A percentile compares a stretch with the other conserved stretches of the same genome.
Conservation (phyloP, 805 yeast species). For the Sugiyamaella smithiae region DNA sequence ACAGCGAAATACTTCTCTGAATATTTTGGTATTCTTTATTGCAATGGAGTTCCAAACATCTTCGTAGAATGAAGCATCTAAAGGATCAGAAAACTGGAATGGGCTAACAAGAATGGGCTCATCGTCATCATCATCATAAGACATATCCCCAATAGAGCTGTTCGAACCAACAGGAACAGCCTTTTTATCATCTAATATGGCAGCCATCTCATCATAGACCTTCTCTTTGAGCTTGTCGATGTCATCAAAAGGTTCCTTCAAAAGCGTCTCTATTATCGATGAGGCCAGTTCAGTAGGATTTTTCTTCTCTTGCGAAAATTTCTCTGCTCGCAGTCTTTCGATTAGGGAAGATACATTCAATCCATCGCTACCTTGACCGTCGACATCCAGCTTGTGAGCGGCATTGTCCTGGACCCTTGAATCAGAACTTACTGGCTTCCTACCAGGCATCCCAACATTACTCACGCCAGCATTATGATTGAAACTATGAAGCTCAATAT, state of each 20-base stretch:
- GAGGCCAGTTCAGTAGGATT: background rate
- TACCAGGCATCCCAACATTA: conserved; percentile 79
- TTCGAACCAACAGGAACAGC: conserved; percentile 2
- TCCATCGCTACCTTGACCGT: conserved; percentile 71
- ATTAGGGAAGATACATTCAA: conserved; percentile 38
- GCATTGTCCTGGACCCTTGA: conserved; percentile 68
- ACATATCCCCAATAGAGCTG: background rate
- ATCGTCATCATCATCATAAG: conserved; percentile 8
- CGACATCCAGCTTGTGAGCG: conserved; percentile 69
- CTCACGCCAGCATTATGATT: conserved; percentile 88
- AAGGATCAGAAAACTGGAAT: conserved; percentile 82
- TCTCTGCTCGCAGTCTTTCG: conserved; percentile 22
- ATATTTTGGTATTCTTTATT: conserved; percentile 74
- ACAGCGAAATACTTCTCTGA: conserved; percentile 80
- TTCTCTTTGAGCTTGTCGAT: conserved; percentile 32
- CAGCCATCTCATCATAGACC: conserved; percentile 25
- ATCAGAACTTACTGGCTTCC: conserved; percentile 76
- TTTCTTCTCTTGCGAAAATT: background rate
- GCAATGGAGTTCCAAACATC: conserved; percentile 86
- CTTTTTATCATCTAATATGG: background rate
- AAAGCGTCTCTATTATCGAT: conserved; percentile 51
- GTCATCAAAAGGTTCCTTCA: conserved; percentile 36
- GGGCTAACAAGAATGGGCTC: conserved; percentile 64
- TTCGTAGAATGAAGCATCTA: conserved; percentile 75
- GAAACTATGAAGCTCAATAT: conserved; percentile 48